Base-by-base conservation (phyloP, 352 stramenopile species). In the Pythium graminicola region DNA sequence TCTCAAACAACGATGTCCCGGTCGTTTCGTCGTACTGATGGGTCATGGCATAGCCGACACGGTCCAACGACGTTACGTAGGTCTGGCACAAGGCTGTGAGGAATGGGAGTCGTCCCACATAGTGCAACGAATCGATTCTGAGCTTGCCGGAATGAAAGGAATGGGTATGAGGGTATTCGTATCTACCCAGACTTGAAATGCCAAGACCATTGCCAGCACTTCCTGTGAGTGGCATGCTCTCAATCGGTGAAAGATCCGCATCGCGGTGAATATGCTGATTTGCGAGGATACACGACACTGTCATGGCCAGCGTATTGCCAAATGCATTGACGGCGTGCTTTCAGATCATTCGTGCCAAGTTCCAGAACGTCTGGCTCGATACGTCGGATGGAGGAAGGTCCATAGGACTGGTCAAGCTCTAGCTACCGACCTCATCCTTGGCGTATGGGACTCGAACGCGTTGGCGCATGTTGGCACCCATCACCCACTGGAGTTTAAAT, bases 401-500 rank as follows among this genome's bases (percentile, higher is more conserved):
- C 3, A 57, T 41, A 1, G 42, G 26, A 17, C 19, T 39, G 28
- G 27, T 60, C 3, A 57, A 65, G 28, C 60, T 69, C 51, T 66
- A 81, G 51, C 67, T 57, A 6, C 73, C 73, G 8, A 85, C 54
- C 16, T 59, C 55, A 17, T 70, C 49, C 11, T 66, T 57, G 6
- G 64, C 50, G n/a, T 61, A 54, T 2, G 69, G 64, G 24, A 64
- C 43, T 2, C 59, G 56, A 0, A 81, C 62, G 32, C 70, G 67
- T 2, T 54, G 50, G 3, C 71, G 69, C 71, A 85, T 80, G 57
- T 81, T 73, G 24, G 68, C 67, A 42, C 70, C 65, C 26, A 71
- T 51, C 39, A 65, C 40, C 46, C 73, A 57, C 9, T 32, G 48
- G 6, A 85, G 43, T 49, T 70, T 66, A 54, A 85, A 85, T 5